These are phyloP conservation scores for Pseudisothecium myosuroides DNA, from an alignment of 225 moss, liverwort and hornwort species.

Conservation along the genomic window DNA sequence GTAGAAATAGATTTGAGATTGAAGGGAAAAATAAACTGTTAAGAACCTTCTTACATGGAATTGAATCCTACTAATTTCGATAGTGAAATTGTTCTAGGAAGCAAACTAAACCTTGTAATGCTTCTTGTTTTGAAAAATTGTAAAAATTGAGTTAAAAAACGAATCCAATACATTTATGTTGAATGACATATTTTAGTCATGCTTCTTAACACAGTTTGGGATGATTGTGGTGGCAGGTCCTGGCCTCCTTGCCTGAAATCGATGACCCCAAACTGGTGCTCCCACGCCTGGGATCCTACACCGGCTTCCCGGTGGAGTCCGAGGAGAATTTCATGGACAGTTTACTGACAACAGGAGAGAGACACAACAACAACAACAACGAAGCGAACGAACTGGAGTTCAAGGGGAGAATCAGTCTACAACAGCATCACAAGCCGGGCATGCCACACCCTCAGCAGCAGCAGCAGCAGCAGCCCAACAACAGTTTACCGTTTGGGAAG, in stretches of 20 bases:
- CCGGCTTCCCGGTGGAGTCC: conserved; percentile 52
- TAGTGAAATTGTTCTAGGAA: too few species aligned
- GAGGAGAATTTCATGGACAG: conserved; percentile 62
- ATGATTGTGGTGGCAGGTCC: conserved; percentile 23
- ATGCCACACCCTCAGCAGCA: background rate
- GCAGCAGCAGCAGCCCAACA: background rate
- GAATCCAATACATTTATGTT: too few species aligned
- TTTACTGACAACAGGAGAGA: conserved; percentile 36
- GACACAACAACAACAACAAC: background rate
- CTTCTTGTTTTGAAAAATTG: too few species aligned
- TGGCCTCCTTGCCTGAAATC: conserved; percentile 83
- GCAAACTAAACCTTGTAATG: too few species aligned
- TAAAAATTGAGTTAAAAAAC: too few species aligned
- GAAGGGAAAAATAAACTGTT: too few species aligned
- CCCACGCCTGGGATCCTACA: conserved; percentile 59
- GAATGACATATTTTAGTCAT: background rate
- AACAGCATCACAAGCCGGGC: background rate
- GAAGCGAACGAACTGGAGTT: background rate
- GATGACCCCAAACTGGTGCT: conserved; percentile 70
- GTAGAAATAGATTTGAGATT: too few species aligned
- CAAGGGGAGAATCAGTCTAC: conserved; percentile 1
- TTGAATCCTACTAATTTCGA: too few species aligned
- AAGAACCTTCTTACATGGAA: too few species aligned
- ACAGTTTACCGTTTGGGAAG: background rate
- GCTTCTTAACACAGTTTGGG: background rate